Percentiles rank a stretch among this genome's conserved stretches.
Evolutionary conservation across 805 yeast genomes (phyloP).

Genomic region (Blastobotrys muscicola): DNA sequence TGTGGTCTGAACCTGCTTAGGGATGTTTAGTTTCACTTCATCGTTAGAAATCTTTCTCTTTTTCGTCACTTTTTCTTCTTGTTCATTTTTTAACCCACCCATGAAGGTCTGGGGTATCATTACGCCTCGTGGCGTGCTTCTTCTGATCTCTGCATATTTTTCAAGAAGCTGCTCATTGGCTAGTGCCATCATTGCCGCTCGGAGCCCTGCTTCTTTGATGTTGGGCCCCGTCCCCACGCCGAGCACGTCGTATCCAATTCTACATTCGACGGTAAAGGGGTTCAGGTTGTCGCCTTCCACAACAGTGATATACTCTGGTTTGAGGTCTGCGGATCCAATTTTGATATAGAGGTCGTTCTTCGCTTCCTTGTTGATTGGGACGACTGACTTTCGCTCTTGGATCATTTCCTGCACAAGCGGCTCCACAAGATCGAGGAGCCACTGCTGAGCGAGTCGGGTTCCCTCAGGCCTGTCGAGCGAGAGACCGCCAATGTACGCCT

Average conservation of each 20-base stretch:
- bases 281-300: slow-evolving; percentile 31
- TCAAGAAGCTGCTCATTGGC: slow-evolving; percentile 49
- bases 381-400: slow-evolving; percentile 22
- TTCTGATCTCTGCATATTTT: slow-evolving; percentile 50
- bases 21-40: not conserved
- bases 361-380: slow-evolving; percentile 49
- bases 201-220: slow-evolving; percentile 65
- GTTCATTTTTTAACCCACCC: not conserved
- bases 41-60: not conserved
- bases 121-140: slow-evolving; percentile 18
- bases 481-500: slow-evolving; percentile 88
- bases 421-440: slow-evolving; percentile 26
- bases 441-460: slow-evolving; percentile 19
- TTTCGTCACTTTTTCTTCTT: not conserved
- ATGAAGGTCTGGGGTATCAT: not conserved
- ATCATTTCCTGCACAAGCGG: slow-evolving; percentile 29
- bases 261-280: slow-evolving; percentile 56
- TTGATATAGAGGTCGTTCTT: slow-evolving; percentile 61
- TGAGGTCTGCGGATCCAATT: slow-evolving; percentile 64
- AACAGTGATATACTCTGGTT: slow-evolving; percentile 48
- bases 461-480: slow-evolving; percentile 43
- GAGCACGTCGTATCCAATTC: slow-evolving; percentile 51
- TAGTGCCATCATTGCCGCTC: slow-evolving; percentile 80
- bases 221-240: slow-evolving; percentile 68
- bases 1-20: not conserved